phyloP scores from a whole-genome alignment of 1,284 basidiomycete species.

The Sanghuangporus weigelae region DNA sequence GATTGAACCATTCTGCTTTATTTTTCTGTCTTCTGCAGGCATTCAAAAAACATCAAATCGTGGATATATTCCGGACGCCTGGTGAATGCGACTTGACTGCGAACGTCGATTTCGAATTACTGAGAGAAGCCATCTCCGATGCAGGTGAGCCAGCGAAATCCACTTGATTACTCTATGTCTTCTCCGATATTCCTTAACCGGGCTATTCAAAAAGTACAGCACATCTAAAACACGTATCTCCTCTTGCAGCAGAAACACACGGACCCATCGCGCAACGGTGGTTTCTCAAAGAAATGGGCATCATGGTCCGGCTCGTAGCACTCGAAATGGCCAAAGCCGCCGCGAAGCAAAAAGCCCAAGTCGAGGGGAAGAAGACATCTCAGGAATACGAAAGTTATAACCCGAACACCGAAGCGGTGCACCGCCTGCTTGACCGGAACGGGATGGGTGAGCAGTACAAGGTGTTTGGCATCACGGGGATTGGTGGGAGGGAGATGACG shows the following conservation, averaged over 20 bases:
- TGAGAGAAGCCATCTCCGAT: slow-evolving; percentile 71
- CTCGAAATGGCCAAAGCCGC: slow-evolving; percentile 39
- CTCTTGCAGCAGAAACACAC: slow-evolving; percentile 34
- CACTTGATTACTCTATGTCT: neutral
- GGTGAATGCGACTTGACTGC: slow-evolving; percentile 90
- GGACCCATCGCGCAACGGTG: slow-evolving; percentile 55
- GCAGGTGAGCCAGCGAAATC: slow-evolving; percentile 40
- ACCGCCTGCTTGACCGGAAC: slow-evolving; percentile 51
- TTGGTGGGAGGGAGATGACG: slow-evolving; percentile 18
- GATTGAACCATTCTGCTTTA: neutral
- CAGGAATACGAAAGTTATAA: slow-evolving; percentile 35
- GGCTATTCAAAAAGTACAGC: no score
- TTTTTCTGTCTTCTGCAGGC: slow-evolving; percentile 44
- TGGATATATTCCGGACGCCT: slow-evolving; percentile 81
- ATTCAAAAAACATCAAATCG: slow-evolving; percentile 84
- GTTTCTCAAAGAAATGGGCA: slow-evolving; percentile 57
- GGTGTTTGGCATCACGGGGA: slow-evolving; percentile 47
- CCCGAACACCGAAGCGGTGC: slow-evolving; percentile 42
- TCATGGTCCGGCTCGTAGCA: slow-evolving; percentile 46
- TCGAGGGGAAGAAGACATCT: neutral
- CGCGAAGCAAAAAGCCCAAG: neutral
- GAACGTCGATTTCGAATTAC: slow-evolving; percentile 92
- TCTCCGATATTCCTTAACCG: no score
- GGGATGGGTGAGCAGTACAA: slow-evolving; percentile 69
- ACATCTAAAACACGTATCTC: neutral